A percentile compares a stretch with the other conserved stretches of the same genome.
Evolutionary conservation across 1,139 yeast genomes (phyloP).

Genomic region (Pichia sp.): DNA sequence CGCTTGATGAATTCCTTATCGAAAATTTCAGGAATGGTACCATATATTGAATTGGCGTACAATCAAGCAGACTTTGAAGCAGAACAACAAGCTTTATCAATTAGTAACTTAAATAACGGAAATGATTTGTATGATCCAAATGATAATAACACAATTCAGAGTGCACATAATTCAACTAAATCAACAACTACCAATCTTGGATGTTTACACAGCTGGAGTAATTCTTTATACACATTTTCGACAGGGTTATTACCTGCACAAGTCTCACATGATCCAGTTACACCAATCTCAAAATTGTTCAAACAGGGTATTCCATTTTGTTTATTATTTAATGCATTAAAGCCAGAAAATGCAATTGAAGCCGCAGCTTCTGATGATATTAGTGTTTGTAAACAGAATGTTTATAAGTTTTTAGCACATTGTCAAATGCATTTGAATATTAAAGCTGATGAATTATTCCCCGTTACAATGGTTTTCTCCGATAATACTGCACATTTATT

Average conservation of each 20-base stretch:
- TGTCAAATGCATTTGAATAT: conserved; percentile 72
- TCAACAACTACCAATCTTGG: not conserved
- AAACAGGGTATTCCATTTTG: conserved; percentile 94
- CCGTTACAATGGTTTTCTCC: conserved; percentile 83
- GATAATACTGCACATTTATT: conserved; percentile 74
- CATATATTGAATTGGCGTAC: conserved; percentile 57
- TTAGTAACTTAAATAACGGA: conserved; percentile 23
- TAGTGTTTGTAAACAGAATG: conserved; percentile 79
- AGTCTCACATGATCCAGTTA: conserved; percentile 80
- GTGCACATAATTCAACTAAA: not conserved
- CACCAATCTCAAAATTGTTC: conserved; percentile 80
- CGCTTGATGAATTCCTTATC: conserved; percentile 52
- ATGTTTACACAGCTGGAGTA: conserved; percentile 19
- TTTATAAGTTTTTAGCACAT: conserved; percentile 84
- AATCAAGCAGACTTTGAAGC: conserved; percentile 60
- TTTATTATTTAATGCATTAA: conserved; percentile 62
- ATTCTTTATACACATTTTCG: conserved; percentile 51
- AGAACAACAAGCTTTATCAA: conserved; percentile 64
- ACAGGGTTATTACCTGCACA: conserved; percentile 74
- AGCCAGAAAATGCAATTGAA: conserved; percentile 38
- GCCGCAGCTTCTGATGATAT: conserved; percentile 69
- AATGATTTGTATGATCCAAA: not conserved
- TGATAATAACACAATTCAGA: not conserved
- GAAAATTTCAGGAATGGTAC: conserved; percentile 62
- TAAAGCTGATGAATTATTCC: conserved; percentile 77